Evolutionary conservation across 352 stramenopile genomes (phyloP).

Genomic region (Phytophthora syringae): DNA sequence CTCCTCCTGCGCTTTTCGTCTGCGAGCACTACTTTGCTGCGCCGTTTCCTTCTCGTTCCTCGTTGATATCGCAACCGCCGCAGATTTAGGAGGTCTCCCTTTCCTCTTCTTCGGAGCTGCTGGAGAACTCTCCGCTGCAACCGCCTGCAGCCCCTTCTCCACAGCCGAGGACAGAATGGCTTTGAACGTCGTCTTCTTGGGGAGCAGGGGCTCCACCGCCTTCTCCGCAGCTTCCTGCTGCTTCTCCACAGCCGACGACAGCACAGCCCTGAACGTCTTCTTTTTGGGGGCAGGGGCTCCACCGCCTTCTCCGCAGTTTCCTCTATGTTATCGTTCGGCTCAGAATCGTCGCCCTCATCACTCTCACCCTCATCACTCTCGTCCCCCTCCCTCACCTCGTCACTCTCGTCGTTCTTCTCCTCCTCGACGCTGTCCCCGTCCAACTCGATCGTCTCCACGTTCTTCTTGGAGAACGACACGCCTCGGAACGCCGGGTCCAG

Average conservation of each 20-base stretch:
- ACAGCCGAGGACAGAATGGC: conserved; percentile 8
- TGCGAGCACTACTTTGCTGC: not conserved
- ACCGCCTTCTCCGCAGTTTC: too few species aligned
- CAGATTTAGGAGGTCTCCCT: conserved; percentile 14
- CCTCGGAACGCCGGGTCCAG: conserved; percentile 38
- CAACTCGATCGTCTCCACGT: conserved; percentile 29
- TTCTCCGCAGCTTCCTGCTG: not conserved
- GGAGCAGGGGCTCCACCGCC: not conserved
- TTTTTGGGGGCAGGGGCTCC: not conserved
- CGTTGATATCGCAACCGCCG: not conserved
- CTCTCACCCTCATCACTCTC: too few species aligned
- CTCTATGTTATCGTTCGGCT: too few species aligned
- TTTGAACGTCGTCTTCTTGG: conserved; percentile 8
- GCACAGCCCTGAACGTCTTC: not conserved
- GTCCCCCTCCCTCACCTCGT: not conserved
- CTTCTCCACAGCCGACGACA: not conserved
- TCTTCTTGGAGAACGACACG: conserved; percentile 30
- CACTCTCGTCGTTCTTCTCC: conserved; percentile 4
- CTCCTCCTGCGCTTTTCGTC: not conserved
- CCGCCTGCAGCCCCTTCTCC: conserved; percentile 10
- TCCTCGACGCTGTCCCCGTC: conserved; percentile 22
- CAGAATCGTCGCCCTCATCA: not conserved
- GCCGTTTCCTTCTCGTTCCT: not conserved
- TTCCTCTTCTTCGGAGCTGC: conserved; percentile 14
- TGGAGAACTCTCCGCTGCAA: conserved; percentile 1